Conservation (phyloP, 2,329 filamentous ascomycete genomes). For the Neocucurbitaria cava region DNA sequence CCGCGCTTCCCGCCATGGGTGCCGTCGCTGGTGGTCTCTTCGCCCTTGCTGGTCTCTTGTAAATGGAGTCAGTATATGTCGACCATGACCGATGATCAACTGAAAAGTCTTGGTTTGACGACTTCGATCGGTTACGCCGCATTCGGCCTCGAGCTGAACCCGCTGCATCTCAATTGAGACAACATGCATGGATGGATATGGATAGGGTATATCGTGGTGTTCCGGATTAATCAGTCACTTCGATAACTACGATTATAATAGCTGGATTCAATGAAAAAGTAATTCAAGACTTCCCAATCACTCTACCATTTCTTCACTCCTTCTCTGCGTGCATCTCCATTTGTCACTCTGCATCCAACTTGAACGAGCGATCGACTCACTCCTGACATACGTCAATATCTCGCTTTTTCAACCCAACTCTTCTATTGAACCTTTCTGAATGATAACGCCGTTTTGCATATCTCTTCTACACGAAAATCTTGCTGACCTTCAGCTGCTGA, state of each 20-base stretch:
- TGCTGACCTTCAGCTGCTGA: neutral
- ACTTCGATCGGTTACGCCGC: conserved; percentile 6
- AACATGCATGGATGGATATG: conserved; percentile 12
- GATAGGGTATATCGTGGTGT: neutral
- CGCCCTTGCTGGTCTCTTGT: conserved; percentile 43
- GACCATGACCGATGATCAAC: neutral
- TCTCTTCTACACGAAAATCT: neutral
- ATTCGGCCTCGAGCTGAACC: conserved; percentile 12
- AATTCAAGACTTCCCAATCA: neutral
- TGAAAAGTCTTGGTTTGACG: conserved; percentile 9
- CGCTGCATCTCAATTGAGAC: conserved; percentile 19
- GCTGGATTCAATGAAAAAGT: neutral
- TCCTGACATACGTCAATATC: too few relatives aligned
- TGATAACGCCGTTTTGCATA: too few relatives aligned
- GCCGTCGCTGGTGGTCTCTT: conserved; percentile 41
- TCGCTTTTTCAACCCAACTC: too few relatives aligned
- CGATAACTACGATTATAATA: conserved; percentile 8
- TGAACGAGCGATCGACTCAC: too few relatives aligned
- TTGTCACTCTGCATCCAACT: neutral
- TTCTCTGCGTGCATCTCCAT: neutral
- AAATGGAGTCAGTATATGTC: conserved; percentile 11
- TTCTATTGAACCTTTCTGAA: too few relatives aligned
- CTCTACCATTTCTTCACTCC: neutral
- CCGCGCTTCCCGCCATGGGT: conserved; percentile 39
- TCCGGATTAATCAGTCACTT: conserved; percentile 7